phyloP scores from a whole-genome alignment of 306 rosid species.

The Vigna unguiculata region DNA sequence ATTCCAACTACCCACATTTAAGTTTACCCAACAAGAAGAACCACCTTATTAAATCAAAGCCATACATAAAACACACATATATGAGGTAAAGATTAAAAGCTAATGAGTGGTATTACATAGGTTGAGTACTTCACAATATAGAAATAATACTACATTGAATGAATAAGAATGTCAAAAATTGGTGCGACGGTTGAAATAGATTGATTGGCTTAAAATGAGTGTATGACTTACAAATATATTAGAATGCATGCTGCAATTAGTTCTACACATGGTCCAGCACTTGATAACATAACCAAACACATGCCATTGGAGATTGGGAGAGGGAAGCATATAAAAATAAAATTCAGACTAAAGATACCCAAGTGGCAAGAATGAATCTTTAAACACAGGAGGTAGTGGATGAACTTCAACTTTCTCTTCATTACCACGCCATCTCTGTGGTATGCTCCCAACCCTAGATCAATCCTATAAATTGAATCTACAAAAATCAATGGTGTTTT shows the following conservation, averaged over 20 bases:
- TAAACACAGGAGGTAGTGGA: background rate
- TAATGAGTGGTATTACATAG: too few species aligned
- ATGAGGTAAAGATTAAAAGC: too few species aligned
- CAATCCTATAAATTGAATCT: background rate
- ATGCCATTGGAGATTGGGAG: background rate
- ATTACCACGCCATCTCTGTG: background rate
- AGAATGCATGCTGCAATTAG: background rate
- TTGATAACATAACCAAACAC: background rate
- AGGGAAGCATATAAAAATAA: background rate
- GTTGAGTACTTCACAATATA: background rate
- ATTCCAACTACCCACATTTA: too few species aligned
- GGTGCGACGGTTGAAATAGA: background rate
- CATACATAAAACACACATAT: background rate
- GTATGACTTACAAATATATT: background rate
- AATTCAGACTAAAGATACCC: background rate
- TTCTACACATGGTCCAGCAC: background rate
- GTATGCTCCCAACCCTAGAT: background rate
- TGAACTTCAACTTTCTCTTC: conserved; percentile 14
- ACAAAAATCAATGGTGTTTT: too few species aligned
- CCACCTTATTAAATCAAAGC: too few species aligned
- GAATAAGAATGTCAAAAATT: background rate
- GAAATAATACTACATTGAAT: background rate
- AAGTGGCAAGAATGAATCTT: conserved; percentile 14
- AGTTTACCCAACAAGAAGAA: too few species aligned
- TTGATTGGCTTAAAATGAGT: background rate